Base-by-base conservation (phyloP, 2,329 filamentous ascomycete species). In the Epichloe baconii region DNA sequence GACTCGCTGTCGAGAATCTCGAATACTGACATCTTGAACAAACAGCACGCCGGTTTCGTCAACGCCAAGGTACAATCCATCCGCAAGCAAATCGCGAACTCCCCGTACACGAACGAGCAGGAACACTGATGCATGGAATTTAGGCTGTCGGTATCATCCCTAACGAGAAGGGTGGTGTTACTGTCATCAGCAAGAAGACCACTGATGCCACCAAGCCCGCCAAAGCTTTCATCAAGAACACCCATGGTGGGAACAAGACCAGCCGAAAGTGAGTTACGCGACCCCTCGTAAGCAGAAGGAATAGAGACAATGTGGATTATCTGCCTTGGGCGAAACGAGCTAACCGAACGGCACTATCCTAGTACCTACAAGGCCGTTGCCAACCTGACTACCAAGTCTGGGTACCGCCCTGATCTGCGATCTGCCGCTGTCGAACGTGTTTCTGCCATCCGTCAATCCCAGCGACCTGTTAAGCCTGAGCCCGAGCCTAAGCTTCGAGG, bases 291-390 rank as follows among this genome's bases (percentile, higher is more conserved):
- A 47, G 34, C 21, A 5, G 31, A 23, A 38, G 11, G n/a, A 31
- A 23, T 8, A 3, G 17, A 17, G 21, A 36, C 8, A 17, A 41
- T 26, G 21, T 50, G 17, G 21, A 57, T 62, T 52, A 60, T 53
- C 64, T 54, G 59, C 44, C 31, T 49, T 36, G 10, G 11, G 8
- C 7, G 11, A 26, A 23, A 15, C 19, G 21, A 21, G 42, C 52
- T 53, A 21, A 53, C 17, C 36, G n/a, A 26, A 31, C 3, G 7
- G 35, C n/a, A 21, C 6, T 5, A 31, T 52, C 58, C 48, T 59
- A 93, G 88, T 80, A 85, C 86, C 75, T 97, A 90, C 83, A 87
- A 86, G 77, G 79, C 79, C 64, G 82, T 97, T 69, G 89, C 89
- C 74, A 85, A 81, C 77, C 76, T 78, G 69, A 82, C 83, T 63